Evolutionary conservation across 345 rosid genomes (phyloP).

Genomic region (Lumnitzera racemosa): DNA sequence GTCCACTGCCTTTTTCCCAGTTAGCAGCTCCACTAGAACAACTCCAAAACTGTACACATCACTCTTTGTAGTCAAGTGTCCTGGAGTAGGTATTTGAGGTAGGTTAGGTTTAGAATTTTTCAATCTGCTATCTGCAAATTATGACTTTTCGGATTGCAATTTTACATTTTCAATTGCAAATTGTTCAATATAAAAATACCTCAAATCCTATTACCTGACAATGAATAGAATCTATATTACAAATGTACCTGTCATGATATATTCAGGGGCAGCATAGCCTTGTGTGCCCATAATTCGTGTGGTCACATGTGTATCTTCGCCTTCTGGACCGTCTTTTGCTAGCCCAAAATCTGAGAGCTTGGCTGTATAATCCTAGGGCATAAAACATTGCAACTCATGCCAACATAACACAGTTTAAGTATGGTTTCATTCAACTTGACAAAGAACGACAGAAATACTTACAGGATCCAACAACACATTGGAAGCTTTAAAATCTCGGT

Average conservation of each 20-base stretch:
- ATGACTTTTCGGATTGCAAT: not conserved
- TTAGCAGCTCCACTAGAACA: conserved; percentile 20
- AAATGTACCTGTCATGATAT: conserved; percentile 29
- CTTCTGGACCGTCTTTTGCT: conserved; percentile 37
- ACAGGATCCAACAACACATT: conserved; percentile 30
- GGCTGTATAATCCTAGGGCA: conserved; percentile 23
- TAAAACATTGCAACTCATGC: not conserved
- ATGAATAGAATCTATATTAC: no score
- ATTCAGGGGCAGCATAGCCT: conserved; percentile 38
- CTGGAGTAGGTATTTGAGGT: conserved; percentile 8
- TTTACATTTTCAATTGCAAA: not conserved
- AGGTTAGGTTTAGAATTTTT: no score
- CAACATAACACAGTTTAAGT: not conserved
- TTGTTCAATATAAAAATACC: no score
- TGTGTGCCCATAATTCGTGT: conserved; percentile 32
- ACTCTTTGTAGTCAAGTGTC: conserved; percentile 27
- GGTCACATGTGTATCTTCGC: conserved; percentile 27
- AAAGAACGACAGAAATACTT: conserved; percentile 1
- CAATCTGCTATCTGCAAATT: no score
- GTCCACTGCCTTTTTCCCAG: conserved; percentile 23
- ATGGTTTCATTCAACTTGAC: not conserved
- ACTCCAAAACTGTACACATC: conserved; percentile 33
- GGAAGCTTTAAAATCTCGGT: conserved; percentile 30
- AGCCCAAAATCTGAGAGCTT: conserved; percentile 35
- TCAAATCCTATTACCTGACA: no score